Conservation (phyloP, 108 stramenopile species). For the Nitzschia sp. region DNA sequence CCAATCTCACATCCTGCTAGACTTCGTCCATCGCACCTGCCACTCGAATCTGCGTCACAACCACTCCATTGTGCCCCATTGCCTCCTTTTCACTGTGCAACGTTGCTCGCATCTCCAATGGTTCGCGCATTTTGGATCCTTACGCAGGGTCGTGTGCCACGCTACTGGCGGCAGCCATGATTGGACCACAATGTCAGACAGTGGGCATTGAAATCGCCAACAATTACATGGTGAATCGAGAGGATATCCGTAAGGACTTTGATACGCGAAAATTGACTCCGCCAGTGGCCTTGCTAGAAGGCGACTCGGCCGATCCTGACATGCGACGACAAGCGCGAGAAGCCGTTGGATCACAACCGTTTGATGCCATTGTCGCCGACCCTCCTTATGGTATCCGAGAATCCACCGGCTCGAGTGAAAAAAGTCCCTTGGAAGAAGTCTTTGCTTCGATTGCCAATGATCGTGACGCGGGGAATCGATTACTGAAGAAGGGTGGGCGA, state of each 20-base stretch:
- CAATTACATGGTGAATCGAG: slow-evolving; percentile 66
- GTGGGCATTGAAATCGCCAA: slow-evolving; percentile 87
- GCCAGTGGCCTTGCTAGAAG: slow-evolving; percentile 62
- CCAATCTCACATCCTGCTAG: neutral
- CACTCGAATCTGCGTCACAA: slow-evolving; percentile 85
- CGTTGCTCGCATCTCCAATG: slow-evolving; percentile 49
- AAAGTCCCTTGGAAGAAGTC: slow-evolving; percentile 54
- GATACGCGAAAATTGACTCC: slow-evolving; percentile 48
- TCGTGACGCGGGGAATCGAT: slow-evolving; percentile 39
- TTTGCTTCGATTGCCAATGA: slow-evolving; percentile 58
- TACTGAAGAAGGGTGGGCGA: slow-evolving; percentile 58
- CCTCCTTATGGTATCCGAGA: slow-evolving; percentile 84
- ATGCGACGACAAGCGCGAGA: slow-evolving; percentile 53
- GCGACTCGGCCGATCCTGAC: slow-evolving; percentile 53
- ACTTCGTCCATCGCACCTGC: slow-evolving; percentile 69
- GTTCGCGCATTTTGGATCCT: slow-evolving; percentile 70
- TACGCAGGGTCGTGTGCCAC: slow-evolving; percentile 82
- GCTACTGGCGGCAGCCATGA: slow-evolving; percentile 78
- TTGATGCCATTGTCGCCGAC: slow-evolving; percentile 81
- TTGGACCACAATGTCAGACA: slow-evolving; percentile 54
- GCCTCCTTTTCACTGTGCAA: slow-evolving; percentile 85
- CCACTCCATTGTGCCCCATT: slow-evolving; percentile 79
- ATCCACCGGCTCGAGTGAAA: slow-evolving; percentile 31
- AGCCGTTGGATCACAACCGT: slow-evolving; percentile 29
- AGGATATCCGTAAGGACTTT: slow-evolving; percentile 76